Conservation (phyloP, 176 grass and related monocot species). For the Cenchrus purpureus region DNA sequence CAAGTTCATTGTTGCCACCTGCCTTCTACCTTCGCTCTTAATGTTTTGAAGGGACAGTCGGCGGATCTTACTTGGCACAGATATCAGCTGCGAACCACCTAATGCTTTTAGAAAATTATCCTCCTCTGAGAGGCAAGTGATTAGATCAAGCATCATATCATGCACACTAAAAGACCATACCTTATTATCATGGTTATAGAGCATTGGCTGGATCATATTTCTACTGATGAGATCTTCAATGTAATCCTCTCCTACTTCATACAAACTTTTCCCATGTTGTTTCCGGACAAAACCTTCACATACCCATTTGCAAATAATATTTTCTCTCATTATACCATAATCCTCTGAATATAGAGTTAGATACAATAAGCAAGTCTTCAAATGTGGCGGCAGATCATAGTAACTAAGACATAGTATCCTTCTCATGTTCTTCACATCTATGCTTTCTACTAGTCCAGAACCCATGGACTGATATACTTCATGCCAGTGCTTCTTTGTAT, state of each 20-base stretch:
- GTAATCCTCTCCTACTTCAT: not conserved
- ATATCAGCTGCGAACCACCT: too few species aligned
- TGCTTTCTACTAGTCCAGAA: not conserved
- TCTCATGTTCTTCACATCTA: not conserved
- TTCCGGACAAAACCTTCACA: not conserved
- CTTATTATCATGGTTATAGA: fast-evolving
- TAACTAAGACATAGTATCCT: slow-evolving; percentile 26
- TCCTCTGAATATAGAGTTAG: not conserved
- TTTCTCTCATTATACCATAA: fast-evolving
- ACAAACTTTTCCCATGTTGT: not conserved
- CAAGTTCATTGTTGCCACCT: not conserved
- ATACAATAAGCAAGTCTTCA: slow-evolving; percentile 24
- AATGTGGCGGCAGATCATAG: not conserved
- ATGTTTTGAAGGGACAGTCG: slow-evolving; percentile 8
- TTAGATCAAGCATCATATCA: slow-evolving; percentile 43
- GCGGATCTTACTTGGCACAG: not conserved
- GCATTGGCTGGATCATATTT: not conserved
- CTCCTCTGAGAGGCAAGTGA: slow-evolving; percentile 3
- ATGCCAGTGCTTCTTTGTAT: not conserved
- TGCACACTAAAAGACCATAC: not conserved
- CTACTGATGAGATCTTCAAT: not conserved
- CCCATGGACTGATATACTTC: slow-evolving; percentile 1
- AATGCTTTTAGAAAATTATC: slow-evolving; percentile 11
- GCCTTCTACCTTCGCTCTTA: not conserved
- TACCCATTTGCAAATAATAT: not conserved